A percentile compares a stretch with the other conserved stretches of the same genome.
Conservation (phyloP, 129 eudicot genomes). For the sunflower (Helianthus annuus) region HanXRQr2.0-SUNRISE NC_035438.2:11790557-11791056, state of each 20-base stretch:
- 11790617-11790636: too few species aligned
- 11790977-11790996: background rate
- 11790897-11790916: background rate
- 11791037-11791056: too few species aligned
- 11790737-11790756: background rate
- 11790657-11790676: background rate
- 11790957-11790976: background rate
- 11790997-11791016: too few species aligned
- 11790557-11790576: background rate
- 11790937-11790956: background rate
- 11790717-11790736: too few species aligned
- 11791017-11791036: too few species aligned
- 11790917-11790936: too few species aligned
- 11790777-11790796: constrained; percentile 8
- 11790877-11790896: background rate
- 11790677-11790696: background rate
- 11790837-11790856: constrained; percentile 3
- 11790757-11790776: constrained; percentile 16
- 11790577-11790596: background rate
- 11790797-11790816: too few species aligned
- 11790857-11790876: background rate
- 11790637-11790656: too few species aligned
- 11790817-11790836: constrained; percentile 7
- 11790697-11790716: too few species aligned
- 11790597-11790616: too few species aligned